Percentiles rank a stretch among this genome's conserved stretches.
Evolutionary conservation across 345 rosid genomes (phyloP).

Genomic region (Geranium brycei): DNA sequence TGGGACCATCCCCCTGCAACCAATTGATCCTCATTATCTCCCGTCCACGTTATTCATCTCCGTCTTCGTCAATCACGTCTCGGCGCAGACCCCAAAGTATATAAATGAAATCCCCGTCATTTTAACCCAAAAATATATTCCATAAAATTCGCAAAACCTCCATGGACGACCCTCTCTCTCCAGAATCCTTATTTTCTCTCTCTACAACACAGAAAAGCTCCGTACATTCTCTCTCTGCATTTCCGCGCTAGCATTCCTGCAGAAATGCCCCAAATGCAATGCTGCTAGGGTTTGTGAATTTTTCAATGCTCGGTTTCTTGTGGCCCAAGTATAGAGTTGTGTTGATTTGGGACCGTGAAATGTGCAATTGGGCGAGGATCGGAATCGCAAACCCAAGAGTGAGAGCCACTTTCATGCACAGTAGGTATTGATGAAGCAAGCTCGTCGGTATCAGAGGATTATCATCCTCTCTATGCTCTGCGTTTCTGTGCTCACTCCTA

Average conservation of each 20-base stretch:
- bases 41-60: neutral
- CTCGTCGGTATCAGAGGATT: constrained; percentile 68
- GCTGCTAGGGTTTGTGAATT: neutral
- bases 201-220: neutral
- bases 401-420: neutral
- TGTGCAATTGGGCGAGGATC: neutral
- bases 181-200: neutral
- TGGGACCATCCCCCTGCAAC: neutral
- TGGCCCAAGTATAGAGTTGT: neutral
- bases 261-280: neutral
- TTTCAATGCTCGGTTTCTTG: neutral
- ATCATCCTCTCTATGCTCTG: constrained; percentile 63
- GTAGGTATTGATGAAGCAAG: constrained; percentile 42
- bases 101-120: neutral
- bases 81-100: neutral
- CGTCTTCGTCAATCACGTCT: neutral
- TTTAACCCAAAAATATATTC: neutral
- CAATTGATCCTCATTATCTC: neutral
- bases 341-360: neutral
- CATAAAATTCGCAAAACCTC: neutral
- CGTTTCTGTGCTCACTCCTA: constrained; percentile 61
- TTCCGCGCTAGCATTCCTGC: neutral
- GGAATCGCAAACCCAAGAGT: neutral
- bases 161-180: neutral
- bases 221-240: neutral